phyloP scores from a whole-genome alignment of 257 asterid species.

The Rubia yunnanensis region DNA sequence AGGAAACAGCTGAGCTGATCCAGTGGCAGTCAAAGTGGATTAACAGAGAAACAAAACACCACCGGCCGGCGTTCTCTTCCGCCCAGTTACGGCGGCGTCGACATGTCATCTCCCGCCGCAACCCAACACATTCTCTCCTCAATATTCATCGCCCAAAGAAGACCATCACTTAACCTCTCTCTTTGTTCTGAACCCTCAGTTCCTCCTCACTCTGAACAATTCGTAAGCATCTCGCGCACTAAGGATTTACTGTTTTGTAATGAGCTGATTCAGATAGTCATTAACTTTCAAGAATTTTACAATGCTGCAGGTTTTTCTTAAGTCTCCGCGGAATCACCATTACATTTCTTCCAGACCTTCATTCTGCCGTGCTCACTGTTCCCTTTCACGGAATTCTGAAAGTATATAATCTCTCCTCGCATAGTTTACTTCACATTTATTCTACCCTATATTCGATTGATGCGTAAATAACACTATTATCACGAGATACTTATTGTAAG shows the following conservation, averaged over 20 bases:
- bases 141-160: neutral
- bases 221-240: constrained; percentile 2
- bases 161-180: neutral
- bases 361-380: constrained; percentile 6
- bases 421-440: neutral
- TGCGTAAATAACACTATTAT: no score
- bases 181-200: neutral
- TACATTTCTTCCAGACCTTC: neutral
- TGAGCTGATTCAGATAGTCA: neutral
- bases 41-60: neutral
- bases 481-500: neutral
- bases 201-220: neutral
- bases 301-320: constrained; percentile 18
- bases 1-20: neutral
- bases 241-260: neutral
- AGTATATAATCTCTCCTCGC: neutral
- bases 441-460: neutral
- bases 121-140: neutral
- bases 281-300: neutral
- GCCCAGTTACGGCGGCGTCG: neutral
- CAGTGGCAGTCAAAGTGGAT: constrained; percentile 3
- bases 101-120: constrained; percentile 10
- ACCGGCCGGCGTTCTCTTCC: neutral
- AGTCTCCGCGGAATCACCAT: constrained; percentile 3
- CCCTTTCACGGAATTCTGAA: constrained; percentile 8